Evolutionary conservation across 2,329 filamentous ascomycete genomes (phyloP), one percentile per base, ranked within the genome.

Genomic region (Trichoderma citrinoviride): DNA sequence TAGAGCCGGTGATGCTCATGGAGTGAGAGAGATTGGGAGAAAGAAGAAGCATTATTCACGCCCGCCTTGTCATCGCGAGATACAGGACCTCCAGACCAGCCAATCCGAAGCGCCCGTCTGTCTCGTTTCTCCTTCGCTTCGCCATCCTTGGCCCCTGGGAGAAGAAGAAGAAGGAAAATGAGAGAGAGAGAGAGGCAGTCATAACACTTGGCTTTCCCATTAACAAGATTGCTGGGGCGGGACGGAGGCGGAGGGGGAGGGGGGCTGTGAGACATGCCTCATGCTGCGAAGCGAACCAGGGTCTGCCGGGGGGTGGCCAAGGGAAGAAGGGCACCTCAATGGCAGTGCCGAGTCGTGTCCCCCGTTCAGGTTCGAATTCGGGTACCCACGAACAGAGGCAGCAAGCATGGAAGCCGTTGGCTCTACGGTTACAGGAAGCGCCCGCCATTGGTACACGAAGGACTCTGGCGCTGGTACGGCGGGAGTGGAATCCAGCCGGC

Each of bases 261-360:
- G 47, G 47, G 58, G 58, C 58, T 61, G 33, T 37, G 58, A 53
- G 58, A 61, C 49, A 53, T 41, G 58, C 33, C 33, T 37, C 33
- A 37, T 37, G 33, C 33, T 37, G 33, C 33, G 33, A 37, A 37
- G 33, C 23, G 58, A 44, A 61, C 58, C 53, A 33, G 49, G 49
- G 49, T 53, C 46, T 49, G 19, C 15, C 7, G 49, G 25, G 25
- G 53, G 33, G 12, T n/a, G 25, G 27, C 33, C 46, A 52, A 61
- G 57, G 46, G 7, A 37, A 14, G 12, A 37, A 37, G 33, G 37
- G 15, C 56, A n/a, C n/a, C n/a, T n/a, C n/a, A 12, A 53, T 61
- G 58, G 57, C 57, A 50, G 58, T 52, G 58, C 46, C 33, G 33
- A 37, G 33, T 37, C 33, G 33, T 37, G 33, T 37, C 33, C 58